phyloP scores from a whole-genome alignment of 352 stramenopile species.

The Phytophthora constricta region DNA sequence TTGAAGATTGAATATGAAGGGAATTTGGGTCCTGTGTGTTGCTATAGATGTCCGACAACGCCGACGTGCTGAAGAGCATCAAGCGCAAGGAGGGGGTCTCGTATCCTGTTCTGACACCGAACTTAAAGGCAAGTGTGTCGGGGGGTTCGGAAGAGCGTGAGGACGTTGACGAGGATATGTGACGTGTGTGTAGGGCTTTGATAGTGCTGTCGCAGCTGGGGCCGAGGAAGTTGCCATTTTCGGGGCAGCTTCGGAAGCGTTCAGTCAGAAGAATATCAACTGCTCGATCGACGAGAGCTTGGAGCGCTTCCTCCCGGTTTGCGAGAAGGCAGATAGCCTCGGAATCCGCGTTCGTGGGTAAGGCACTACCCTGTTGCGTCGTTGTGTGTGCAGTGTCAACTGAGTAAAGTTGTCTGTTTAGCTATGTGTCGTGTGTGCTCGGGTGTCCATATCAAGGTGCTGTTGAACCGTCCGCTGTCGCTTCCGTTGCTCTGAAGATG shows the following conservation, averaged over 20 bases:
- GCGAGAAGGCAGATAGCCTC: slow-evolving; percentile 76
- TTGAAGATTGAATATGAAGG: too few relatives aligned
- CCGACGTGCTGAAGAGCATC: slow-evolving; percentile 89
- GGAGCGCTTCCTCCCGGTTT: slow-evolving; percentile 91
- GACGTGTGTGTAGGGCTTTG: slow-evolving; percentile 68
- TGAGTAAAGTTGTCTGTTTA: slow-evolving; percentile 23
- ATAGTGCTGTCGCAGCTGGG: slow-evolving; percentile 83
- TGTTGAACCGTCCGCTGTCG: slow-evolving; percentile 86
- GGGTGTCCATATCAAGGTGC: slow-evolving; percentile 96
- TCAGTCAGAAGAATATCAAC: slow-evolving; percentile 98
- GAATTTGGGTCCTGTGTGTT: slow-evolving; percentile 10
- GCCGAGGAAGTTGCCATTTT: slow-evolving; percentile 96
- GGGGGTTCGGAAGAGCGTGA: neutral
- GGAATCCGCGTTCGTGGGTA: slow-evolving; percentile 92
- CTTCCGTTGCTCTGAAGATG: slow-evolving; percentile 81
- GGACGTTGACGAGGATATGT: neutral
- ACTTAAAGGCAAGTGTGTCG: slow-evolving; percentile 81
- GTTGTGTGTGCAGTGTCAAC: neutral
- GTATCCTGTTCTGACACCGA: slow-evolving; percentile 94
- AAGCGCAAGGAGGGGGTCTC: slow-evolving; percentile 73
- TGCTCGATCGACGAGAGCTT: slow-evolving; percentile 96
- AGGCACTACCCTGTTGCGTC: neutral
- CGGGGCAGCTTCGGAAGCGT: slow-evolving; percentile 94
- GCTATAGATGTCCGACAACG: slow-evolving; percentile 93
- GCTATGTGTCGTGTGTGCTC: slow-evolving; percentile 97